These are phyloP conservation scores for Talaromyces islandicus DNA, from an alignment of 2,329 filamentous ascomycete genomes.

Conservation along the genomic window DNA sequence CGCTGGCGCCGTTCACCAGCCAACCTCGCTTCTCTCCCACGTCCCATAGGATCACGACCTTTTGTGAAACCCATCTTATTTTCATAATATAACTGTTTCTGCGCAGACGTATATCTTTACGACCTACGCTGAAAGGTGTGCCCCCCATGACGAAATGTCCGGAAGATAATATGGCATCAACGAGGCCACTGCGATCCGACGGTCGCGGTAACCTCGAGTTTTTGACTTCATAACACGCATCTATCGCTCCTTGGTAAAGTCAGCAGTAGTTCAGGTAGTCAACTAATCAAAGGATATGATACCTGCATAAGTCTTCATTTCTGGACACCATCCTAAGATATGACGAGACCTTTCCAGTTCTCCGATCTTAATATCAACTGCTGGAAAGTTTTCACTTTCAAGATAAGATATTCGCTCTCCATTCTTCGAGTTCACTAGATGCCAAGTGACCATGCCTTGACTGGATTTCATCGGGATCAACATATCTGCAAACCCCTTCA, in stretches of 20 bases:
- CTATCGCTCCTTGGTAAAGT: constrained; percentile 13
- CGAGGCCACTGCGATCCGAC: constrained; percentile 15
- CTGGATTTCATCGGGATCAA: constrained; percentile 18
- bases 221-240: constrained; percentile 15
- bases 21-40: constrained; percentile 24
- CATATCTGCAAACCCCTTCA: constrained; percentile 34
- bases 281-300: not conserved
- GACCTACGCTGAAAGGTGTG: constrained; percentile 16
- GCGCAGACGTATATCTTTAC: constrained; percentile 18
- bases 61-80: constrained; percentile 23
- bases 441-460: constrained; percentile 21
- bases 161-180: constrained; percentile 17
- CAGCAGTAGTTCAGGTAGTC: constrained; percentile 4
- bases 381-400: constrained; percentile 4
- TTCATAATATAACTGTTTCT: constrained; percentile 18
- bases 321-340: constrained; percentile 29
- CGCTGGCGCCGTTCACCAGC: constrained; percentile 31
- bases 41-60: constrained; percentile 21
- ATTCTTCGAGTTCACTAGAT: constrained; percentile 18
- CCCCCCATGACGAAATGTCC: constrained; percentile 20
- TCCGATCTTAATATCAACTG: not conserved
- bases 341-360: constrained; percentile 18
- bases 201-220: constrained; percentile 14
- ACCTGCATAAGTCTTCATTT: constrained; percentile 15
- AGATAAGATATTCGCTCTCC: constrained; percentile 22